Base-by-base conservation (phyloP, 179 eudicot species). In the Silene coronaria region DNA sequence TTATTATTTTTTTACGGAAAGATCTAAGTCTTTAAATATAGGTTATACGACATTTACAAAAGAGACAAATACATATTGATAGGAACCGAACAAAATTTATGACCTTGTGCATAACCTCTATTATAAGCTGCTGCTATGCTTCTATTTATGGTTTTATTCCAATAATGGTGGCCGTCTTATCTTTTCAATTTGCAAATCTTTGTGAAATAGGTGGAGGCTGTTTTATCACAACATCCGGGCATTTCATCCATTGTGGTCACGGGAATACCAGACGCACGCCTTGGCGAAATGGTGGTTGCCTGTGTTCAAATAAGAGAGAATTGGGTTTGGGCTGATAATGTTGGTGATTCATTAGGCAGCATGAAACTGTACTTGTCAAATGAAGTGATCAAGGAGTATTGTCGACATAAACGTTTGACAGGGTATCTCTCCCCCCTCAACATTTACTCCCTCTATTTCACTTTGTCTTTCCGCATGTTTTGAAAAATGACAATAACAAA, bases 161-260 rank as follows among this genome's bases (percentile, higher is more conserved):
- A 16, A 4, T 11, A 55, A 21, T 30, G 32, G 12, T 21, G 8
- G 58, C 7, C 7, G 12, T 58, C 67, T 32, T 64, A 32, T 32
- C 36, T 34, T 21, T 24, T 57, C 62, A 13, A 9, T 21, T 22
- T 68, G 27, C 73, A 34, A 57, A 21, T 72, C 23, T 53, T 14
- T 45, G 59, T 38, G 32, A 75, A 21, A 55, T 53, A 92, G 99
- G 93, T 92, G 24, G 99, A 95, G 83, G 83, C 81, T 59, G 75
- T 90, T 32, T 46, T 95, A 74, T 84, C 81, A 24, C 87, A 83
- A 79, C 99, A 95, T 88, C 95, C 91, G 14, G 97, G 97, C 51
- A 80, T 95, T 74, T 74, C 72, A 17, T 76, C 80, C 0, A 81
- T 78, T 17, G 88, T 85, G 23, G 90, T 89, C 9, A 74, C 89